phyloP scores from a whole-genome alignment of 768 basidiomycete genomes.

The Pisolithus albus region DNA sequence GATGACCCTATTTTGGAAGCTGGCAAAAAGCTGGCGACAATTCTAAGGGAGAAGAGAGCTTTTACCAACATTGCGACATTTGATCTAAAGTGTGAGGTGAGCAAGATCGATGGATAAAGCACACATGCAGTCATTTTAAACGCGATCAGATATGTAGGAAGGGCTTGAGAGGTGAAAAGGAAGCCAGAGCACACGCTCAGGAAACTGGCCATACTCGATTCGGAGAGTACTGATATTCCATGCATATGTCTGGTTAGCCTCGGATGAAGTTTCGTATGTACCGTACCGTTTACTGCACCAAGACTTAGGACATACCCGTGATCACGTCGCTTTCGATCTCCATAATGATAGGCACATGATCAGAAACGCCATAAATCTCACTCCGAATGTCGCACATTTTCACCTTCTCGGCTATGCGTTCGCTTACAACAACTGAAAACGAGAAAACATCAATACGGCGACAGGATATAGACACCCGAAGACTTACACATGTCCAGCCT shows the following conservation, averaged over 20 bases:
- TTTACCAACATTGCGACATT: conserved; percentile 92
- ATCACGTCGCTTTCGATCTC: conserved; percentile 52
- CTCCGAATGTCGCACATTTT: conserved; percentile 81
- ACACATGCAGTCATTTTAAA: conserved; percentile 2
- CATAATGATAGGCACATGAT: conserved; percentile 76
- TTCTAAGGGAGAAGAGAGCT: conserved; percentile 69
- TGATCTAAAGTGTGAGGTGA: conserved; percentile 80
- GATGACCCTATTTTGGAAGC: conserved; percentile 55
- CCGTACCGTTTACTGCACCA: not conserved
- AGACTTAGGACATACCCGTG: conserved; percentile 6
- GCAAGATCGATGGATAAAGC: conserved; percentile 12
- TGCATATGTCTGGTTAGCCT: not conserved
- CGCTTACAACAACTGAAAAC: conserved; percentile 62
- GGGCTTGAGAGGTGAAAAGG: conserved; percentile 91
- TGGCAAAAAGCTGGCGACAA: conserved; percentile 62
- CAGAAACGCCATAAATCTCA: conserved; percentile 83
- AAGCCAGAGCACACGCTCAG: conserved; percentile 80
- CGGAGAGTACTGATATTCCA: conserved; percentile 61
- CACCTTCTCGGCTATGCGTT: conserved; percentile 55
- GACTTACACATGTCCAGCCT: conserved; percentile 75
- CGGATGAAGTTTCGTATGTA: not conserved
- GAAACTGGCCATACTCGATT: conserved; percentile 81
- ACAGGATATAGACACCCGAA: conserved; percentile 2
- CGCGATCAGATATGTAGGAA: conserved; percentile 60
- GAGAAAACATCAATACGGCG: conserved; percentile 1